A percentile compares a stretch with the other conserved stretches of the same genome.
Evolutionary conservation across 192 early-diverging fungal species (phyloP).

Genomic region (Obelidium mucronatum): DNA sequence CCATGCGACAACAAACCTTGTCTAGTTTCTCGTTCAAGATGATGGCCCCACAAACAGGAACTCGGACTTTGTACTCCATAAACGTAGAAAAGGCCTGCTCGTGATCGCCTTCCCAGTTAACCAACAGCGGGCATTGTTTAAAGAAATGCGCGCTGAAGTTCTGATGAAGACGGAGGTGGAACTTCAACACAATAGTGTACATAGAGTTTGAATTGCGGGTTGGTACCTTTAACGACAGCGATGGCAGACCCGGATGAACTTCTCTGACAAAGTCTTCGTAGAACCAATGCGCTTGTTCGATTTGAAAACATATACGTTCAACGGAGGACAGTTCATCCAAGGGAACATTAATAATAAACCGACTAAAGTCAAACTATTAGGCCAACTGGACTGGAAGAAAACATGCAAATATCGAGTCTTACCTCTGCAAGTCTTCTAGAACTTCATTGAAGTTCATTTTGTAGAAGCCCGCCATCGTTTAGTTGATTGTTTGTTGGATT

Average conservation of each 20-base stretch:
- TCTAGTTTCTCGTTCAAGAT: conserved; percentile 84
- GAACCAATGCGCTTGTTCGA: conserved; percentile 99
- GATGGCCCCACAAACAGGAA: conserved; percentile 98
- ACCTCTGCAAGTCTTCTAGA: conserved; percentile 89
- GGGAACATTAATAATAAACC: conserved; percentile 99
- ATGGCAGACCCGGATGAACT: conserved; percentile 78
- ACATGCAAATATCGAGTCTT: conserved; percentile 21
- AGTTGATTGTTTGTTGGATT: background rate
- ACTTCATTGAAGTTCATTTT: conserved; percentile 76
- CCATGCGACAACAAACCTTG: too few species aligned
- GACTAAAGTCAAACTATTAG: conserved; percentile 56
- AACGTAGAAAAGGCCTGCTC: conserved; percentile 91
- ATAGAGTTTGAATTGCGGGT: too few species aligned
- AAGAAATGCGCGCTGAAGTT: conserved; percentile 74
- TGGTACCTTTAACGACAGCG: conserved; percentile 75
- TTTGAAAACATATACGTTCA: conserved; percentile 97
- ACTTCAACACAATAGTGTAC: background rate
- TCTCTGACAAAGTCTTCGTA: conserved; percentile 98
- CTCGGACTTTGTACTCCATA: conserved; percentile 93
- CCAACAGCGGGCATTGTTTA: conserved; percentile 87
- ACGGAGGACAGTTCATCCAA: conserved; percentile 93
- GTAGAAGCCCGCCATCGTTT: conserved; percentile 34
- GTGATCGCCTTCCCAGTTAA: conserved; percentile 86
- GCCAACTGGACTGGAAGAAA: background rate
- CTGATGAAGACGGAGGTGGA: conserved; percentile 36